Percentiles rank a stretch among this genome's conserved stretches.
phyloP scores from a whole-genome alignment of 352 stramenopile species.

The Poterioochromonas sp. region DNA sequence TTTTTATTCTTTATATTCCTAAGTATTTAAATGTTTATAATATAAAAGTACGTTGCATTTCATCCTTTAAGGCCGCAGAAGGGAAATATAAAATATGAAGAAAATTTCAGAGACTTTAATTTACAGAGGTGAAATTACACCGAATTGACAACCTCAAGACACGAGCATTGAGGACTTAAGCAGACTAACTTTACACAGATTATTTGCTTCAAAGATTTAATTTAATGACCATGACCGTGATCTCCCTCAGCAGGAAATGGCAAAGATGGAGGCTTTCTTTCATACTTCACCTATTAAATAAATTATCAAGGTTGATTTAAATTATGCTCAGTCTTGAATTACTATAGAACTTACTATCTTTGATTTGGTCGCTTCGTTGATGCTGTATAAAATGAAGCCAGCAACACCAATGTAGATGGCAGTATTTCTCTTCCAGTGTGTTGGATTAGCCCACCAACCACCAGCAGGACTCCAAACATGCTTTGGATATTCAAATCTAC shows the following conservation, averaged over 20 bases:
- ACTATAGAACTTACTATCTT: conserved; percentile 18
- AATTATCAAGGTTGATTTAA: too few relatives aligned
- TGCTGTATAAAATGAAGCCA: not conserved
- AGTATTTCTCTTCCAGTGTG: conserved; percentile 27
- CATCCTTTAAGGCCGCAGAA: too few relatives aligned
- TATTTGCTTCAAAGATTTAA: too few relatives aligned
- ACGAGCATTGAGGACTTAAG: too few relatives aligned
- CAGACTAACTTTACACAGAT: too few relatives aligned
- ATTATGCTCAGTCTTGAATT: too few relatives aligned
- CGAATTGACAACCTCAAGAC: too few relatives aligned
- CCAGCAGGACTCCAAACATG: conserved; percentile 5
- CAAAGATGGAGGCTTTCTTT: not conserved
- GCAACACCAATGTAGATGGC: not conserved
- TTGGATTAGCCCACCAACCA: conserved; percentile 26
- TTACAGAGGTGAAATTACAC: too few relatives aligned
- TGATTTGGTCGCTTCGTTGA: not conserved
- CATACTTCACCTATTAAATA: not conserved
- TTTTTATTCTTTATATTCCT: not conserved
- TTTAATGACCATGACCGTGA: not conserved
- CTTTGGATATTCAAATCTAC: conserved; percentile 13
- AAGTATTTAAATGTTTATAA: too few relatives aligned
- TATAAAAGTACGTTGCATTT: too few relatives aligned
- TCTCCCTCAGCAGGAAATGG: not conserved
- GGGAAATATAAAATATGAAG: too few relatives aligned
- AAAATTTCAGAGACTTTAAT: too few relatives aligned